These are phyloP conservation scores for Verticillium isaacii DNA, from an alignment of 2,329 filamentous ascomycete genomes.

Conservation along the genomic window DNA sequence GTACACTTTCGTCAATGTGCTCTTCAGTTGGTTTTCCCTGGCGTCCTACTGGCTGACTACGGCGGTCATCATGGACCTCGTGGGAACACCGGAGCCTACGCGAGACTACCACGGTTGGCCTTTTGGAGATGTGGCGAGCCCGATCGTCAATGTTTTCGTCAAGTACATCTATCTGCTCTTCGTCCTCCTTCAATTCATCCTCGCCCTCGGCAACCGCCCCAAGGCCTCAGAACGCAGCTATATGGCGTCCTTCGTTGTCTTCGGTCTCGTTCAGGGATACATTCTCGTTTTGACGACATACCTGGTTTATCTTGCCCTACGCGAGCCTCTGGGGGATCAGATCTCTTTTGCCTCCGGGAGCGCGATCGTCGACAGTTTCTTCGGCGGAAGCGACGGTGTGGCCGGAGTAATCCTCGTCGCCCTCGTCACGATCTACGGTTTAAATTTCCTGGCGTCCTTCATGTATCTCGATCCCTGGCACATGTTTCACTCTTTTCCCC, in stretches of 20 bases:
- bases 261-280: conserved; percentile 77
- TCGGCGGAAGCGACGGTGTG: conserved; percentile 55
- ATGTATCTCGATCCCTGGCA: conserved; percentile 90
- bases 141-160: conserved; percentile 75
- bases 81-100: conserved; percentile 55
- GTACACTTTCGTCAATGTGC: conserved; percentile 76
- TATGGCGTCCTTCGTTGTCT: conserved; percentile 72
- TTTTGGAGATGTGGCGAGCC: conserved; percentile 72
- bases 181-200: conserved; percentile 78
- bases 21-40: conserved; percentile 74
- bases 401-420: conserved; percentile 81
- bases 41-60: conserved; percentile 88
- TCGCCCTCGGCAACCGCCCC: conserved; percentile 81
- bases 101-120: conserved; percentile 62
- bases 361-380: conserved; percentile 67
- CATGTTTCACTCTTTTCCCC: conserved; percentile 88
- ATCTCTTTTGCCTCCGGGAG: conserved; percentile 54
- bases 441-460: conserved; percentile 86
- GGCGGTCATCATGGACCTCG: conserved; percentile 82
- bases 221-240: conserved; percentile 83
- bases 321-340: conserved; percentile 36
- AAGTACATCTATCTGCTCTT: conserved; percentile 81
- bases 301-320: conserved; percentile 72
- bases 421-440: conserved; percentile 75
- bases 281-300: conserved; percentile 75